Conservation (phyloP, 225 moss, liverwort and hornwort species). For the Climacium dendroides region DNA sequence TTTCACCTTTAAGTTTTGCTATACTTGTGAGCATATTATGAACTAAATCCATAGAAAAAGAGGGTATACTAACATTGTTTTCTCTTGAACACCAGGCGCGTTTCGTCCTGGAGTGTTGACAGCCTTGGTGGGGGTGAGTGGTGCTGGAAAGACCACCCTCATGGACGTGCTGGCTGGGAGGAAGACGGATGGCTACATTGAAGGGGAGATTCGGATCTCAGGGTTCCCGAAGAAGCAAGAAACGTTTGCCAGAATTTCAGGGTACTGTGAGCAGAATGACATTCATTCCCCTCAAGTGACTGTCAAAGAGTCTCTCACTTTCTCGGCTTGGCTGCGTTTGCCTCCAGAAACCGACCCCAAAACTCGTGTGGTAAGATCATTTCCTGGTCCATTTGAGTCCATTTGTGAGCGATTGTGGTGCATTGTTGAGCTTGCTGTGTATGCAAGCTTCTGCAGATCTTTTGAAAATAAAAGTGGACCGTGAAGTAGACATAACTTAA, state of each 20-base stretch:
- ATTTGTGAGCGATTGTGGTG: not conserved
- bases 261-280: conserved; percentile 87
- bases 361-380: conserved; percentile 17
- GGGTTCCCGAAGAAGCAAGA: conserved; percentile 68
- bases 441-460: not conserved
- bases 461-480: not conserved
- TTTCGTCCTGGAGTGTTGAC: conserved; percentile 47
- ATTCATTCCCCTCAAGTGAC: conserved; percentile 94
- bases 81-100: not conserved
- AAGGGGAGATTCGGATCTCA: conserved; percentile 74
- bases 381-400: not conserved
- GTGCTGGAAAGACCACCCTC: conserved; percentile 91
- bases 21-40: not conserved
- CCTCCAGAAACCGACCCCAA: conserved; percentile 26
- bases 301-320: conserved; percentile 65
- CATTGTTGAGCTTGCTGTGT: not conserved
- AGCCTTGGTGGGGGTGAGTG: conserved; percentile 72
- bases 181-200: conserved; percentile 79
- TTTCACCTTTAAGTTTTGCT: not conserved
- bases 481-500: not conserved
- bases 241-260: conserved; percentile 74
- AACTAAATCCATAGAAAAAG: too few relatives aligned
- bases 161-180: conserved; percentile 87
- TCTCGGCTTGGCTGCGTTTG: conserved; percentile 77
- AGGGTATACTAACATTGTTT: not conserved